Base-by-base conservation (phyloP, 2,329 filamentous ascomycete species). In the Colletotrichum incanum region DNA sequence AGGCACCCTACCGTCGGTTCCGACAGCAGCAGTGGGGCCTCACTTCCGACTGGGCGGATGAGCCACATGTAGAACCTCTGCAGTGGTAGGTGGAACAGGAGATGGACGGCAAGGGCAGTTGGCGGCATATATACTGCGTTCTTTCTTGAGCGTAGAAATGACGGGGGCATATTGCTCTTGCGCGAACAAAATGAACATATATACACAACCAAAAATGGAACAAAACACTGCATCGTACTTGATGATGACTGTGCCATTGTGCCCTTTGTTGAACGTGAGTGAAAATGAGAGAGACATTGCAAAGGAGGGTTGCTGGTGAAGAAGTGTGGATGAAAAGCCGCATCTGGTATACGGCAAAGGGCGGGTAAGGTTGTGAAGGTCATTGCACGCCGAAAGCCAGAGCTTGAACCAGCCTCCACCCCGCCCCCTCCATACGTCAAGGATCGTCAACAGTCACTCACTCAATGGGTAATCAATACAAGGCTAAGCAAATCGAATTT, bases 1-100 rank as follows among this genome's bases (percentile, higher is more conserved):
- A 49, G n/a, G 26, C n/a, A 37, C 14, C 56, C 11, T n/a, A 59
- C 43, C 26, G 37, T 18, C 41, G 20, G 5, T 63, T 63, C 41
- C 67, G 65, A 37, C 34, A 52, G 16, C 65, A 68, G 23, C n/a
- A 52, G 26, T 31, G 52, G n/a, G 65, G 55, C 16, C 58, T 68
- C 23, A 28, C 47, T 7, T 37, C 60, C 9, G 58, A 72, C n/a
- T 68, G 65, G 69, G n/a, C 58, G 34, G 50, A 43, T 20, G 56
- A 56, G 34, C 41, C 56, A 14, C 56, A 47, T 4, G 61, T 31
- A 52, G 55, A 67, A 7, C 39, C 54, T 12, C 23, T 54, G 37
- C 54, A 61, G 47, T 71, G 67, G 67, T 71, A 71, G 47, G 45
- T 23, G 39, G 34, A 34, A 34, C 1, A 26, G 31, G 34, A 62